Base-by-base conservation (phyloP, 495 filamentous ascomycete genomes). In the Lasiosphaeria ovina region DNA sequence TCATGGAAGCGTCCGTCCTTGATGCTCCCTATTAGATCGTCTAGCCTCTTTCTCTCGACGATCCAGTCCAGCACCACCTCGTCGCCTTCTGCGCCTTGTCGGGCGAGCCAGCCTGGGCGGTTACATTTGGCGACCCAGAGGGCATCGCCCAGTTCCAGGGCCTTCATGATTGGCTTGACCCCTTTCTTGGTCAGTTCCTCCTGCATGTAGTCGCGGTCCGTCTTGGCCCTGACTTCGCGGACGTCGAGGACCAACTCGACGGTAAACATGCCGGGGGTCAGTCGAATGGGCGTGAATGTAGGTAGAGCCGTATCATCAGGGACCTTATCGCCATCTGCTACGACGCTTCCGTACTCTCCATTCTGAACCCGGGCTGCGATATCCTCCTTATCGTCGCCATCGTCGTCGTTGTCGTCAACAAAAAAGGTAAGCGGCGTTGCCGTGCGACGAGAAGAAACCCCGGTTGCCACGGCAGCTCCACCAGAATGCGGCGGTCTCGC, bases 1-100 rank as follows among this genome's bases (percentile, higher is more conserved):
- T 95, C 91, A 63, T 87, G 87, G 66, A 92, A 94, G 0, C 91
- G 85, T 0, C 90, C 89, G 55, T 94, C 91, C 70, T 88, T 92
- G 69, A 94, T 90, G 50, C 87, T 91, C 33, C 81, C 76, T 7
- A 94, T 78, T 4, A 95, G 78, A 71, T 95, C 91, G 63, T 95
- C 91, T 0, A 93, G 80, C 3, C 91, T 81, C 66, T 95, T 95
- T 52, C 91, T 83, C 72, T 95, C 91, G 0, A 93, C 81, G 35
- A 95, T 89, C 77, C 85, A 91, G 68, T 93, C 90, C 6, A 95
- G 77, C 45, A 91, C 85, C 4, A 92, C 74, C 71, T 94, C 91
- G 58, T 89, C 84, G n/a, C 87, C 81, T 72, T 90, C 86, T 51
- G 82, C 81, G 51, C 83, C 83, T 55, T 79, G 72, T 2, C 75